Evolutionary conservation across 2,329 filamentous ascomycete genomes (phyloP).

Genomic region (Pseudogymnoascus sp.): DNA sequence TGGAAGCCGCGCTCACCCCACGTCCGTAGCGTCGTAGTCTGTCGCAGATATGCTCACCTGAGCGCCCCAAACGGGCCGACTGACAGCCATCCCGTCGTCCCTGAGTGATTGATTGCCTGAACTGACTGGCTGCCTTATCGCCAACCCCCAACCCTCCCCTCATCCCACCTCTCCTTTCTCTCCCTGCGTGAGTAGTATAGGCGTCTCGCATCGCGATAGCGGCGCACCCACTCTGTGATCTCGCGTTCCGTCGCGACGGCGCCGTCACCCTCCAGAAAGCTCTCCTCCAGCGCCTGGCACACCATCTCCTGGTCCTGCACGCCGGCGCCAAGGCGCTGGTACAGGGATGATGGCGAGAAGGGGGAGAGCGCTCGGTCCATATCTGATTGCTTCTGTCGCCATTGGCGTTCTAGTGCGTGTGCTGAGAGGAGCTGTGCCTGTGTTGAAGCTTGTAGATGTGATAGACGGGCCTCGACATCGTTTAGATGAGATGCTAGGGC

Average conservation of each 20-base stretch:
- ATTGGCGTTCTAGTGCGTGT: slow-evolving; percentile 84
- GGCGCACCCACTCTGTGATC: slow-evolving; percentile 72
- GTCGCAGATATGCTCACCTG: not conserved
- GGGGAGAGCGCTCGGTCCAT: slow-evolving; percentile 79
- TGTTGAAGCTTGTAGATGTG: slow-evolving; percentile 58
- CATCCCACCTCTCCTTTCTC: slow-evolving; percentile 89
- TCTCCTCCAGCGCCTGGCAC: slow-evolving; percentile 80
- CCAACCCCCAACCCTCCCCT: slow-evolving; percentile 92
- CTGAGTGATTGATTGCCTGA: not conserved
- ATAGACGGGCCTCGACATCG: slow-evolving; percentile 50
- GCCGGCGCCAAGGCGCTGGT: slow-evolving; percentile 68
- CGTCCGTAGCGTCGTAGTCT: not conserved
- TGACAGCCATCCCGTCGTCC: not conserved
- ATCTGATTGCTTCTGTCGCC: slow-evolving; percentile 78
- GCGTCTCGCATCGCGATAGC: slow-evolving; percentile 73
- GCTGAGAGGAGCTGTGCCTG: slow-evolving; percentile 77
- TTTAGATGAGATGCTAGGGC: slow-evolving; percentile 57
- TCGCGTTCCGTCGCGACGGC: slow-evolving; percentile 68
- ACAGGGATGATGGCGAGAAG: slow-evolving; percentile 80
- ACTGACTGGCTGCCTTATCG: slow-evolving; percentile 43
- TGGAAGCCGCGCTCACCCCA: not conserved
- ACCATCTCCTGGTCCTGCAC: slow-evolving; percentile 77
- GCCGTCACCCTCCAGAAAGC: slow-evolving; percentile 58
- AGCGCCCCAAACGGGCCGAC: not conserved
- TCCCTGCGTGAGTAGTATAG: slow-evolving; percentile 74